Base-by-base conservation (phyloP, 1,284 basidiomycete species). In the Irpex sp. region DNA sequence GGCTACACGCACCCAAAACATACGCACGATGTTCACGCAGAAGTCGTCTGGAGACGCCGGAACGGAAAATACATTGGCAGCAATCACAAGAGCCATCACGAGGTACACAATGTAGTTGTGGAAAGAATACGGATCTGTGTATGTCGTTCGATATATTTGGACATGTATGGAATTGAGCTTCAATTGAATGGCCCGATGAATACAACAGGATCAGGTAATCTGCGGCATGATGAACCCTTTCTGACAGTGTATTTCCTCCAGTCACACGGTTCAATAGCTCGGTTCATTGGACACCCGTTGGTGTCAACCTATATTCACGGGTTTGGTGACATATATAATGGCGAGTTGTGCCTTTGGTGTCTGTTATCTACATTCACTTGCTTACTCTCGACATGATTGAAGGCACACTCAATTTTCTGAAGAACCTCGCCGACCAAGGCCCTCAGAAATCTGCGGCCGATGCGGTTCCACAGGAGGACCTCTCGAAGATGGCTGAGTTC, bases 401-500 rank as follows among this genome's bases (percentile, higher is more conserved):
- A 17, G 19, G 49, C 49, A 50, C 49, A n/a, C 11, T n/a, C 49
- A 21, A 15, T 11, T 31, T 61, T 61, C 46, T 55, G 26, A 13
- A 35, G 19, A 35, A 26, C 53, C 33, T 55, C 26, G 50, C 50
- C 9, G n/a, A 19, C 21, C 15, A 51, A 19, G 53, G 21, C 7
- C 26, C 26, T 33, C 26, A 55, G 53, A 19, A 47, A 4, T 17
- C 31, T 39, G 49, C 8, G 5, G 26, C 9, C 49, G 47, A 4
- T 37, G 11, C 39, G 8, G 19, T n/a, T 4, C 5, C 13, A n/a
- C 11, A 26, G 7, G 53, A 55, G 2, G 53, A 55, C 33, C 53
- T 55, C 3, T 65, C 62, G 46, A 31, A 51, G 33, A 53, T 64
- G 9, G 61, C 63, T 36, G 54, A 63, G 37, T 79, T 79, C 62